Evolutionary conservation across 2,329 filamentous ascomycete genomes (phyloP).

Genomic region (Ustulina deusta): DNA sequence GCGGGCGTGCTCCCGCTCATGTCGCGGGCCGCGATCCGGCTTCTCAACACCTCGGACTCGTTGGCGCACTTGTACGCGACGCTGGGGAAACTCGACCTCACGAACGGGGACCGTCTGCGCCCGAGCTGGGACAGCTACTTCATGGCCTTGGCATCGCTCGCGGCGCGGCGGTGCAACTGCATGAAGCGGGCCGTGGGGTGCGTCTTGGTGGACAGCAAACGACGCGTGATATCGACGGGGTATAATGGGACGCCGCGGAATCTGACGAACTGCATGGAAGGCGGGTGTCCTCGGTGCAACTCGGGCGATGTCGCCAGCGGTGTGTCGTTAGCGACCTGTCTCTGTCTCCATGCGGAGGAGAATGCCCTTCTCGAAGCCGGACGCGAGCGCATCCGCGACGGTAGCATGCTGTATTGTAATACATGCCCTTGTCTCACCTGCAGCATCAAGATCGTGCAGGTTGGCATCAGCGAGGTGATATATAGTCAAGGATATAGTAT

Average conservation of each 20-base stretch:
- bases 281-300: constrained; percentile 91
- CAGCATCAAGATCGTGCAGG: constrained; percentile 98
- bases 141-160: constrained; percentile 94
- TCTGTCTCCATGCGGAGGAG: constrained; percentile 98
- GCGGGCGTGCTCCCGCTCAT: constrained; percentile 80
- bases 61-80: constrained; percentile 78
- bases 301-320: constrained; percentile 75
- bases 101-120: constrained; percentile 81
- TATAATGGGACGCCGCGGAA: constrained; percentile 98
- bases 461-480: constrained; percentile 94
- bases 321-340: constrained; percentile 82
- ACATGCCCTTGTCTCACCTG: constrained; percentile 98
- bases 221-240: constrained; percentile 90
- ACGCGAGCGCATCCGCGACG: constrained; percentile 85
- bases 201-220: constrained; percentile 83
- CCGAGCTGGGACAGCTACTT: constrained; percentile 98
- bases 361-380: constrained; percentile 96
- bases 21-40: constrained; percentile 82
- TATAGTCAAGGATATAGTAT: constrained; percentile 96
- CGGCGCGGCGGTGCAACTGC: constrained; percentile 91
- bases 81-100: constrained; percentile 79
- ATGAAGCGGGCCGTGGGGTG: constrained; percentile 98
- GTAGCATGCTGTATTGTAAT: constrained; percentile 89
- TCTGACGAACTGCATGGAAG: constrained; percentile 89
- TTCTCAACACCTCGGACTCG: constrained; percentile 85